Conservation (phyloP, 2,329 filamentous ascomycete genomes). For the Chalaropsis thielavioides region DNA sequence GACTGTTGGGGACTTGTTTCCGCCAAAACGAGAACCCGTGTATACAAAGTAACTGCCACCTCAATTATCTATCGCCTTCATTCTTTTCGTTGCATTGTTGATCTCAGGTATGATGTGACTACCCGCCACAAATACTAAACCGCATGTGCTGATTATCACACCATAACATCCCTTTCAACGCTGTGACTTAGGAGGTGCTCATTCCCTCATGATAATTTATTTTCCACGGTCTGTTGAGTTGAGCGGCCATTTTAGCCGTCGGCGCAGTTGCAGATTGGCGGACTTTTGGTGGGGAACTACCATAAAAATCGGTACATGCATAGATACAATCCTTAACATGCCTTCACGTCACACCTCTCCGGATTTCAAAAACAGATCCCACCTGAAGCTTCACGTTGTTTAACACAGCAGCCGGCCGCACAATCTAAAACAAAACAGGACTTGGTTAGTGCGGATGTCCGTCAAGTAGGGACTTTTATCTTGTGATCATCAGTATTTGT, state of each 20-base stretch:
- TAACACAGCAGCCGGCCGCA: not conserved
- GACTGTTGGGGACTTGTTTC: conserved; percentile 4
- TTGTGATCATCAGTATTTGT: not conserved
- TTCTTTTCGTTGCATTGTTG: not conserved
- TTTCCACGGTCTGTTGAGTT: not conserved
- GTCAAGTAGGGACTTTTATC: not conserved
- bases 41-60: not conserved
- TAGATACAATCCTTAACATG: not conserved
- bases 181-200: not conserved
- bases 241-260: not conserved
- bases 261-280: not conserved
- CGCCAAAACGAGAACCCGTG: not conserved
- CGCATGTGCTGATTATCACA: not conserved
- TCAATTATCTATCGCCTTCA: no score
- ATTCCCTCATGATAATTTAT: not conserved
- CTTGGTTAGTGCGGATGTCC: not conserved
- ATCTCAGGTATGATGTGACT: not conserved
- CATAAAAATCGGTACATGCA: not conserved
- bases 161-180: not conserved
- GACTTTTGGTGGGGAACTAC: conserved; percentile 5
- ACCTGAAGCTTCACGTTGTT: not conserved
- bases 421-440: not conserved
- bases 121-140: not conserved
- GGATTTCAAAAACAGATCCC: not conserved
- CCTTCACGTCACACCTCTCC: not conserved